Evolutionary conservation across 305 asterid genomes (phyloP).

Genomic region (Fraxinus latifolia): DNA sequence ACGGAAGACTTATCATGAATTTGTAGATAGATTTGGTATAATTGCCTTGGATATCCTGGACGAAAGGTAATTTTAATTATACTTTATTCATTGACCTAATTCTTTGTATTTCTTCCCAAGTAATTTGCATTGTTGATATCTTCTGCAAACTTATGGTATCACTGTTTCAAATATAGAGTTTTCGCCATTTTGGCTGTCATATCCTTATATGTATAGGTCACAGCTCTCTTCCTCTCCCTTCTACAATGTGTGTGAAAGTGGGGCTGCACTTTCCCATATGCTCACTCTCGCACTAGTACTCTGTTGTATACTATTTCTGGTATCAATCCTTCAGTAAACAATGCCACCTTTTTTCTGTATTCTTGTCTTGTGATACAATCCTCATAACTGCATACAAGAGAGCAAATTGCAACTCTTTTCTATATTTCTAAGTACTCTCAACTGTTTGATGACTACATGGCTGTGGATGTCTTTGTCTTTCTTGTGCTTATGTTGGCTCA

Average conservation of each 20-base stretch:
- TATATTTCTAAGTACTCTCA: not conserved
- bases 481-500: conserved; percentile 19
- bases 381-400: not conserved
- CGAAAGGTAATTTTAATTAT: conserved; percentile 56
- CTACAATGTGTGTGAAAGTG: not conserved
- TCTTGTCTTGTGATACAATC: not conserved
- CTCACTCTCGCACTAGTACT: not conserved
- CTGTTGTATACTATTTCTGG: not conserved
- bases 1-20: conserved; percentile 88
- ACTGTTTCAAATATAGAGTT: conserved; percentile 3
- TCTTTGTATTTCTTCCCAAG: conserved; percentile 11
- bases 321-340: not conserved
- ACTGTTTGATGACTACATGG: not conserved
- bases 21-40: conserved; percentile 90
- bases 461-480: conserved; percentile 11
- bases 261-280: not conserved
- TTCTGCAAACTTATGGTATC: not conserved
- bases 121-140: conserved; percentile 7
- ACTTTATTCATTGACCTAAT: conserved; percentile 10
- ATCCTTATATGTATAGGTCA: not conserved
- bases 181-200: conserved; percentile 3
- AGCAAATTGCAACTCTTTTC: not conserved
- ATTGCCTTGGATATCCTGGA: conserved; percentile 72
- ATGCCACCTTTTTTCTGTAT: not conserved
- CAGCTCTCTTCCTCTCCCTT: conserved; percentile 11